Evolutionary conservation across 371 early-diverging fungal genomes (phyloP).

Genomic region (Mucor plumbeus): DNA sequence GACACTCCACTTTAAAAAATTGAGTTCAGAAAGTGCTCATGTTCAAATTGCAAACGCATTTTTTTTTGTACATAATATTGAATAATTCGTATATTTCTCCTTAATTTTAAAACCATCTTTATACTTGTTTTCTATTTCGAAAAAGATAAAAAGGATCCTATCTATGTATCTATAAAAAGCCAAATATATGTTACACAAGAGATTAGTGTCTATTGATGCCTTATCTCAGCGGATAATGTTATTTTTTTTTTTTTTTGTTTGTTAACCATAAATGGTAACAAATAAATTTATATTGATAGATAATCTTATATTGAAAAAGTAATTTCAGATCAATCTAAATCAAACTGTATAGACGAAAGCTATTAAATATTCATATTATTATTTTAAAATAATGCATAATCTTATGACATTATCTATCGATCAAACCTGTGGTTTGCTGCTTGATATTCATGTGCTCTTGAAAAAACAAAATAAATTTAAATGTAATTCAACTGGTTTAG

Average conservation of each 20-base stretch:
- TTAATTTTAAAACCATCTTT: neutral
- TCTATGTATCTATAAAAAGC: neutral
- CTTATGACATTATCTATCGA: too few species aligned
- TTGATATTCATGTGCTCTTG: too few species aligned
- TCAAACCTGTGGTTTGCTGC: too few species aligned
- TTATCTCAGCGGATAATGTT: neutral
- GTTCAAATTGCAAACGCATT: neutral
- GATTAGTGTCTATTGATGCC: neutral
- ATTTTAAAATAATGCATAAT: too few species aligned
- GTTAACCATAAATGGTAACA: constrained; percentile 1
- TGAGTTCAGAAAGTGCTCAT: neutral
- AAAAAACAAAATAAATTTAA: too few species aligned
- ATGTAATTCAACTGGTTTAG: too few species aligned
- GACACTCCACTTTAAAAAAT: neutral
- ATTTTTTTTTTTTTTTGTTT: neutral
- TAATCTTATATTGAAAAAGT: neutral
- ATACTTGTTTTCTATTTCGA: neutral
- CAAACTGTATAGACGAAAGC: neutral
- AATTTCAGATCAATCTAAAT: neutral
- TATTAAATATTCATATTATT: too few species aligned
- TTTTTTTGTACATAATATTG: neutral
- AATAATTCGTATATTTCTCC: neutral
- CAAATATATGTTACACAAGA: constrained; percentile 1
- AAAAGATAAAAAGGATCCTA: neutral
- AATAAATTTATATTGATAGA: neutral